Evolutionary conservation across 2,329 filamentous ascomycete genomes (phyloP), one percentile per base, ranked within the genome.

Genomic region (Ophiosphaerella korrae): DNA sequence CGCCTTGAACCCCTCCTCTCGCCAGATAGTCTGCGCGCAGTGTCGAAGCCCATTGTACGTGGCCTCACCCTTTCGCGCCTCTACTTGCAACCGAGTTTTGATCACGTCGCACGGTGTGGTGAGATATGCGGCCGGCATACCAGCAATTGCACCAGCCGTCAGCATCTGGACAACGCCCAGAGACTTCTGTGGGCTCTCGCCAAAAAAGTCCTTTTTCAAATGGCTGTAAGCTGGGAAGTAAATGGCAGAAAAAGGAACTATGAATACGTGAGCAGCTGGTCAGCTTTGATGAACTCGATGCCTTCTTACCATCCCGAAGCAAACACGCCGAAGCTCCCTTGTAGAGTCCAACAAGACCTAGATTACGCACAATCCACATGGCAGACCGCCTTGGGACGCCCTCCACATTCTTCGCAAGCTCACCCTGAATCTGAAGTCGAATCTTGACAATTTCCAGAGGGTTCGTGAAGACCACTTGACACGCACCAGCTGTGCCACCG

Each of bases 361-460:
- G 81, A 77, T 99, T 97, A 73, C 88, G 88, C 55, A 97, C 89
- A 64, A 99, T 97, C 94, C 94, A 99, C 80, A 97, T 89, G 50
- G 94, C 94, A 9, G 92, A 96, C 62, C 94, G 89, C 75, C 89
- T 92, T 45, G 90, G 90, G 13, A 88, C 84, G 51, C 87, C 88
- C 58, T 94, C 89, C 23, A 90, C 86, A 41, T 82, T 89, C 80
- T 97, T 97, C 59, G 91, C 88, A 36, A 97, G 87, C 77, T 99
- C 94, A 52, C 94, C 94, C 79, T 99, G 94, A 21, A 99, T 89
- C 76, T 99, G 94, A 45, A 99, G 86, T 61, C 94, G 89, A 72
- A 99, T 99, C 82, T 99, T 99, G 80, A 99, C 94, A 70, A 99
- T 99, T 75, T 99, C 94, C 14, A 99, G 86, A 23, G 94, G 94